Evolutionary conservation across 2,329 filamentous ascomycete genomes (phyloP), one percentile per base, ranked within the genome.

Genomic region (Trichoderma gracile): DNA sequence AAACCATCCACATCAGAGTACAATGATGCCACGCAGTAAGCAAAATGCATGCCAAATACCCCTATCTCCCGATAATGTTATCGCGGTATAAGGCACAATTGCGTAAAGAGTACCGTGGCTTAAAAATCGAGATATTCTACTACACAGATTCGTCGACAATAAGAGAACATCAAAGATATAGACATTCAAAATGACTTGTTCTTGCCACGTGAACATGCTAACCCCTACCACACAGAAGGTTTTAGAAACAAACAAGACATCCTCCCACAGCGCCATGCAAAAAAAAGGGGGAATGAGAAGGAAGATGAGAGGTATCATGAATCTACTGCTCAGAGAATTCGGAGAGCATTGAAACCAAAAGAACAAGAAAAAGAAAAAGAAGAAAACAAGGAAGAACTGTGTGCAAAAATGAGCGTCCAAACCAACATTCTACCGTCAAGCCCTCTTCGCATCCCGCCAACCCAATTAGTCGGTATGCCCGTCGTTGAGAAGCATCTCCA

Each of bases 401-500:
- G 21, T 45, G 15, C 10, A 38, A 15, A 30, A 43, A 43, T 4
- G 42, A 23, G 43, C 33, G 30, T 10, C 19, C 40, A 25, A 42
- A 21, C 21, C 46, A 42, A 15, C 21, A 19, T 38, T 40, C 25
- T 17, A 33, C 23, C 17, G 56, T 5, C 40, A 55, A 23, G 21
- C 38, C 38, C 38, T 21, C 30, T 33, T 17, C 25, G 15, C 21
- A 49, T 2, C n/a, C 19, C 46, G 23, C 30, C 33, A 46, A 33
- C 27, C 9, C 56, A 21, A 21, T 68, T 73, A 64, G 70, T 86
- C 84, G 61, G 77, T 76, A 68, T 94, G 90, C 6, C 92, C 93
- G 72, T 96, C 91, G 75, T 98, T 98, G 70, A 98, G 84, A 69
- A 97, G 79, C 84, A 99, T 84, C 79, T 99, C 95, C 68, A 98